phyloP scores from a whole-genome alignment of 2,329 filamentous ascomycete species.

The Aspergillus aculeatus region DNA sequence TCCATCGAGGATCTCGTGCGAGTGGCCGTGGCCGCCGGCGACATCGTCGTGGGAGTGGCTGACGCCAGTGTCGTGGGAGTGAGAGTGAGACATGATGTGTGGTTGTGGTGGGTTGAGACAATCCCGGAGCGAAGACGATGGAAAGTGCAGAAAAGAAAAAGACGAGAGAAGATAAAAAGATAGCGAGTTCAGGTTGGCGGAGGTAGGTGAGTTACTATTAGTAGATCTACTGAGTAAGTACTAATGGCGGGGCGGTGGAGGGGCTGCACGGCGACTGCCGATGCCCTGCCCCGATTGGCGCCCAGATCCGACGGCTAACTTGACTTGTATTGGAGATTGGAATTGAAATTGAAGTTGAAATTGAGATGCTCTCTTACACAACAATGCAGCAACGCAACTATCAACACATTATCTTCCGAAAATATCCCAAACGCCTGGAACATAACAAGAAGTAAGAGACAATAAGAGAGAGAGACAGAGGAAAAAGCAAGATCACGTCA shows the following conservation, averaged over 20 bases:
- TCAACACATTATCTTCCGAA: slow-evolving; percentile 8
- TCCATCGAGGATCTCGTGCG: slow-evolving; percentile 90
- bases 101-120: background rate
- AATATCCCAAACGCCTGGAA: background rate
- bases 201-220: too few species aligned
- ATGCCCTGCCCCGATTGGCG: background rate
- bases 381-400: slow-evolving; percentile 1
- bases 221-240: background rate
- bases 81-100: slow-evolving; percentile 36
- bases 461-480: background rate
- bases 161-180: background rate
- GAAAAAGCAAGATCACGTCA: slow-evolving; percentile 14
- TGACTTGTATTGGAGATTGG: too few species aligned
- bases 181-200: background rate
- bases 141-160: background rate
- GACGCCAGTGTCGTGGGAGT: slow-evolving; percentile 38
- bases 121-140: too few species aligned
- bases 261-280: slow-evolving; percentile 3
- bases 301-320: background rate
- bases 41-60: slow-evolving; percentile 56
- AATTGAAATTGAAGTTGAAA: background rate
- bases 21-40: slow-evolving; percentile 75
- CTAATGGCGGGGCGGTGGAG: slow-evolving; percentile 1
- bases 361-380: background rate
- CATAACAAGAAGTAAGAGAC: too few species aligned